Conservation (phyloP, 2,329 filamentous ascomycete species). For the Coniochaeta ligniaria region DNA sequence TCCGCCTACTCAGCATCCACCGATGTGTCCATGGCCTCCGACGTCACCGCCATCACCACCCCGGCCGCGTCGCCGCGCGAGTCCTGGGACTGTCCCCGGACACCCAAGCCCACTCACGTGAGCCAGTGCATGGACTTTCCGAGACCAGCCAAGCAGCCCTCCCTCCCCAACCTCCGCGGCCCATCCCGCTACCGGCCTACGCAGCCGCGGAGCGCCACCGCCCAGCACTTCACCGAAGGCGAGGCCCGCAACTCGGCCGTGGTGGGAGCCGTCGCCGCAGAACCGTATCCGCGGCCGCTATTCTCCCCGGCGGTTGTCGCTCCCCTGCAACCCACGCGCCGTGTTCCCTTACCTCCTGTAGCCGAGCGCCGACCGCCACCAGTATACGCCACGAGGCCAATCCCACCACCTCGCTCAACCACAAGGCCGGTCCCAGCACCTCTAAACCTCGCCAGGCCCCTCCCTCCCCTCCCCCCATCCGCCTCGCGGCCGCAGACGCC, state of each 20-base stretch:
- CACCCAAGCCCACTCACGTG: background rate
- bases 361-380: background rate
- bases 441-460: background rate
- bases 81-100: background rate
- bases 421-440: background rate
- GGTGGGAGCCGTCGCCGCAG: background rate
- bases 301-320: background rate
- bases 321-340: background rate
- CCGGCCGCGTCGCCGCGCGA: background rate
- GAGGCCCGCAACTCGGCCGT: background rate
- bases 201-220: background rate
- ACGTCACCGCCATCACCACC: background rate
- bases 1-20: background rate
- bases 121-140: background rate
- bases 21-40: background rate
- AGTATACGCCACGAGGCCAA: background rate
- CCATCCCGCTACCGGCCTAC: background rate
- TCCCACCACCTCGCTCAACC: background rate
- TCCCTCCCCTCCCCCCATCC: background rate
- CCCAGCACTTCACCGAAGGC: background rate
- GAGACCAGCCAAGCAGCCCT: background rate
- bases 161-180: background rate
- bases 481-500: background rate
- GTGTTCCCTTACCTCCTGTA: background rate
- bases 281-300: background rate